phyloP scores from a whole-genome alignment of 352 stramenopile genomes.

The Globisporangium abappressorium region DNA sequence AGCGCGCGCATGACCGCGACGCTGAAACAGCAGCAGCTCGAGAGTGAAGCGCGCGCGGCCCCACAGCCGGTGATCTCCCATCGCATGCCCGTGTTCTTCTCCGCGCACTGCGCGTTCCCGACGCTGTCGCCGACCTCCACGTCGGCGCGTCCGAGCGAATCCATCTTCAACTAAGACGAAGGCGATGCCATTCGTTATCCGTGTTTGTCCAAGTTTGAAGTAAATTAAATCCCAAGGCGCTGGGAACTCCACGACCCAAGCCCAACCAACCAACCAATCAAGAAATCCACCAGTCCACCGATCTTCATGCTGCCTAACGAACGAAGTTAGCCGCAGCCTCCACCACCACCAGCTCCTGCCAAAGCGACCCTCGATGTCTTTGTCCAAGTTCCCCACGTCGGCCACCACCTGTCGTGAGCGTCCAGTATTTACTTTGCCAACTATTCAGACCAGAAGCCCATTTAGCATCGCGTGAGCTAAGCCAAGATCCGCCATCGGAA shows the following conservation, averaged over 20 bases:
- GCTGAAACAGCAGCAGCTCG: conserved; percentile 8
- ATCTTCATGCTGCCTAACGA: neutral
- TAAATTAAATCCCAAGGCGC: conserved; percentile 6
- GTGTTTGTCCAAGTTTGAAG: conserved; percentile 9
- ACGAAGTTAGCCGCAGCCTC: conserved; percentile 10
- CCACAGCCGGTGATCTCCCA: conserved; percentile 49
- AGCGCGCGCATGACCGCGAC: conserved; percentile 14
- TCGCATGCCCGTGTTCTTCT: conserved; percentile 76
- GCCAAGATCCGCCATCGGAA: neutral
- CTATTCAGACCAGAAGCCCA: neutral
- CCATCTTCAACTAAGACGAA: conserved; percentile 21
- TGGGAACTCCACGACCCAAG: neutral
- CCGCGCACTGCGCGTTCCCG: conserved; percentile 13
- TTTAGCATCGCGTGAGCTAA: neutral
- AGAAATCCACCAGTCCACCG: neutral
- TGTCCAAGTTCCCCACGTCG: neutral
- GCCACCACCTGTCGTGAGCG: neutral
- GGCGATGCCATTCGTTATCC: neutral
- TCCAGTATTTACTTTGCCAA: neutral
- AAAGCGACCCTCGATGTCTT: neutral
- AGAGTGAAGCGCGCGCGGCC: conserved; percentile 8
- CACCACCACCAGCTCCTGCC: neutral
- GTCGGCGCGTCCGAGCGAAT: conserved; percentile 18
- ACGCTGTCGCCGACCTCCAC: conserved; percentile 25
- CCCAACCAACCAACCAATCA: neutral